Base-by-base conservation (phyloP, 148 eudicot species). In the Mesembryanthemum crystallinum region DNA sequence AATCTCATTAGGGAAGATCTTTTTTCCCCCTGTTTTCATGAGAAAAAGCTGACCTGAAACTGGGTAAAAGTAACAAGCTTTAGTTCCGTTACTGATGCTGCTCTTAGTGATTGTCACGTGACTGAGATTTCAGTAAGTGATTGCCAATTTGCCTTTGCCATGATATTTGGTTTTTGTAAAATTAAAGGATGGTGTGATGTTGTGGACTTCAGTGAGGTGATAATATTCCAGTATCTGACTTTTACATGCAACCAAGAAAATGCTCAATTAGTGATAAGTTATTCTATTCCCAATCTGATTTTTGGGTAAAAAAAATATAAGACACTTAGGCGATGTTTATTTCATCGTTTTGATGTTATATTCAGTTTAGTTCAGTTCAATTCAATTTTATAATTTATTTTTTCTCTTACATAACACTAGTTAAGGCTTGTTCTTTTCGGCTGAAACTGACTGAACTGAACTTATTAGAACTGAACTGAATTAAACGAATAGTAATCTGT, bases 61-160 rank as follows among this genome's bases (percentile, higher is more conserved):
- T n/a, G 37, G 57, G 76, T 73, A 49, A 64, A 65, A 25, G 32
- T 21, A 35, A 65, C n/a, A 35, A 65, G 20, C 24, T 75, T 75
- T 74, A 61, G 60, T 57, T 45, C 70, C 45, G 61, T 74, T 63
- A 62, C 39, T 61, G 52, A 32, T 43, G 7, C 55, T 67, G 66
- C 67, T 43, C 59, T 30, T 77, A 60, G 75, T 69, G 80, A 77
- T 63, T 70, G 75, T 71, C 80, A 77, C 80, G 80, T 77, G 80
- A 62, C 75, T 77, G 45, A n/a, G 39, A 35, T 51, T 61, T 69
- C 74, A 49, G 62, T 45, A 63, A 64, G 39, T 35, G 39, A 35
- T 35, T 35, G 6, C 39, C 39, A 35, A 35, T 2, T 35, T 35
- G 39, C 4, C 3, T 35, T 62, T 71, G 33, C 35, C 63, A 71